Conservation (phyloP, 306 rosid species). For the Cucurbita pepo region DNA sequence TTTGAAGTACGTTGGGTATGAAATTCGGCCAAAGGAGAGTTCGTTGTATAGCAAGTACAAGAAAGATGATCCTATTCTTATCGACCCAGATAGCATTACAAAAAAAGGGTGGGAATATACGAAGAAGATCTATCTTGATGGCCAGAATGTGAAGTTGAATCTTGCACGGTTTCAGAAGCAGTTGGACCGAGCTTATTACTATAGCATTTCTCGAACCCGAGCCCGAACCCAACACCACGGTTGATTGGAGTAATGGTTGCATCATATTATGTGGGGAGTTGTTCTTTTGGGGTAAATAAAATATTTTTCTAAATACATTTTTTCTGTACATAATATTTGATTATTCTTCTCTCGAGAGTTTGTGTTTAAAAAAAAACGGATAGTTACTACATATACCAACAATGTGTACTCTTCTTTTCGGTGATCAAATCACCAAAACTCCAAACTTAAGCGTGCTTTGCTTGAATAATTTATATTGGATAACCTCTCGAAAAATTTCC, state of each 20-base stretch:
- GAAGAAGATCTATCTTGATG: conserved; percentile 73
- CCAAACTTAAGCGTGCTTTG: too few relatives aligned
- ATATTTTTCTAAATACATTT: not conserved
- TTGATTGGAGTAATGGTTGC: not conserved
- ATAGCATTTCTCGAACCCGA: conserved; percentile 19
- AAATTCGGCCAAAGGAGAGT: conserved; percentile 59
- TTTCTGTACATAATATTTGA: not conserved
- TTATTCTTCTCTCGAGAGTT: not conserved
- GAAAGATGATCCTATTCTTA: conserved; percentile 43
- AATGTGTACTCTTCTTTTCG: too few relatives aligned
- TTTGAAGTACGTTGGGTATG: conserved; percentile 62
- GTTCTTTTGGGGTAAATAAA: not conserved
- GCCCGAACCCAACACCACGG: too few relatives aligned
- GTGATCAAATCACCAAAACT: too few relatives aligned
- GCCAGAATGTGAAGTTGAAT: conserved; percentile 58
- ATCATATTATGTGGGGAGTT: not conserved
- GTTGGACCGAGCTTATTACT: conserved; percentile 41
- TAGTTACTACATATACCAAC: too few relatives aligned
- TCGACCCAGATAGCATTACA: conserved; percentile 47
- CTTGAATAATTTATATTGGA: too few relatives aligned
- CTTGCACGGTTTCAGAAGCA: conserved; percentile 54
- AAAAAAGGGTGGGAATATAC: conserved; percentile 79
- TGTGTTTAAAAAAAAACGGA: too few relatives aligned
- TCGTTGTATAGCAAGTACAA: conserved; percentile 38
- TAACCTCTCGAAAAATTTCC: too few relatives aligned